Percentiles rank a stretch among this genome's conserved stretches.
Evolutionary conservation across 75 land plant species (phyloP).

Genomic region (Pinus taeda): DNA sequence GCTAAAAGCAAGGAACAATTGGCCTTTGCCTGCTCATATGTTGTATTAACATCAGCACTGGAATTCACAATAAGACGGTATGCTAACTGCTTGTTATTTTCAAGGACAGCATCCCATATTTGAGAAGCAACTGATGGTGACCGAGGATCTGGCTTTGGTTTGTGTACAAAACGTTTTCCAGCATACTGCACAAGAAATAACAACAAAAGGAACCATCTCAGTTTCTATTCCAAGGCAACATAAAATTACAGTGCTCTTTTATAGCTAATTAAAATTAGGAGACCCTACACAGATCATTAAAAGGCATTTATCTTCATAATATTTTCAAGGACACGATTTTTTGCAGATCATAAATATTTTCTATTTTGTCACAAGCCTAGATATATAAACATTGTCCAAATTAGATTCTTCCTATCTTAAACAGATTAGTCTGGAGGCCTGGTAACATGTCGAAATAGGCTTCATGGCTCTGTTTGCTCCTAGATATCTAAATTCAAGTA

Average conservation of each 20-base stretch:
- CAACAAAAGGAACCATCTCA: not conserved
- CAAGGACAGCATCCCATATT: conserved; percentile 68
- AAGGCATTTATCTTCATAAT: not conserved
- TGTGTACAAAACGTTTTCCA: conserved; percentile 60
- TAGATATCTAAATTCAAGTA: too few species aligned
- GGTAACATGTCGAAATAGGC: too few species aligned
- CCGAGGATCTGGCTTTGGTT: conserved; percentile 14
- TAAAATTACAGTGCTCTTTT: not conserved
- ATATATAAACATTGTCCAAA: not conserved
- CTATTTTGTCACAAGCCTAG: not conserved
- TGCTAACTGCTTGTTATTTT: conserved; percentile 63
- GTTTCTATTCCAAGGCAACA: conserved; percentile 1
- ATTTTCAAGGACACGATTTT: not conserved
- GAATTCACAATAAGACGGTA: conserved; percentile 53
- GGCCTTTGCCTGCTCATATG: conserved; percentile 29
- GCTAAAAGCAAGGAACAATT: conserved; percentile 35
- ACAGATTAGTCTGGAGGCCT: too few species aligned
- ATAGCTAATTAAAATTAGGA: not conserved
- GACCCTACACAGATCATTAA: not conserved
- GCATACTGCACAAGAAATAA: conserved; percentile 46
- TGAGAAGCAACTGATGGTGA: conserved; percentile 33
- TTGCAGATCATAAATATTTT: not conserved
- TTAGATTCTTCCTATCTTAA: too few species aligned
- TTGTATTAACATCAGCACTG: conserved; percentile 70
- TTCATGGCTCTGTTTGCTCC: too few species aligned